These are phyloP conservation scores for Lachancea kluyveri DNA, from an alignment of 805 yeast genomes.

Conservation along the genomic window DNA sequence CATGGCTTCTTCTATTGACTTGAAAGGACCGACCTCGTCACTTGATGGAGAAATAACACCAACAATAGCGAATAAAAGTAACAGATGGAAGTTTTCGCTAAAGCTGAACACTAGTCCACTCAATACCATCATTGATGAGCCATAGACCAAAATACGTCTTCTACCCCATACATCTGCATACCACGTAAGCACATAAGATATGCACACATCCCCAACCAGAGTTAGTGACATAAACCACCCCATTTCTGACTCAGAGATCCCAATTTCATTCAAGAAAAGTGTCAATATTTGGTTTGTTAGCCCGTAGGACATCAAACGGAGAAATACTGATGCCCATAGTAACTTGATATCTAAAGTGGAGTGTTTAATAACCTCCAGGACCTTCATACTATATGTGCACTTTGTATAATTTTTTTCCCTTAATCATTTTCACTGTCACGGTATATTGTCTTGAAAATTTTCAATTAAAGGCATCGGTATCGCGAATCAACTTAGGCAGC, in stretches of 20 bases:
- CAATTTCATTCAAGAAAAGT: constrained; percentile 51
- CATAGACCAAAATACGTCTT: constrained; percentile 53
- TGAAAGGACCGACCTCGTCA: constrained; percentile 87
- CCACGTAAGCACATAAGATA: constrained; percentile 71
- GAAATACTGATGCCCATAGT: constrained; percentile 62
- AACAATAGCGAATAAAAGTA: constrained; percentile 64
- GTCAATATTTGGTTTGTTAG: constrained; percentile 74
- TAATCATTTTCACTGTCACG: not conserved
- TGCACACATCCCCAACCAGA: constrained; percentile 66
- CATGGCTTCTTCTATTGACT: constrained; percentile 77
- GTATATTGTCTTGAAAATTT: too few species aligned
- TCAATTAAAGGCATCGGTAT: too few species aligned
- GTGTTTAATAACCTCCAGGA: constrained; percentile 26
- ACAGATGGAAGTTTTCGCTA: constrained; percentile 44
- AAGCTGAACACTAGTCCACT: constrained; percentile 65
- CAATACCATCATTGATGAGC: constrained; percentile 59
- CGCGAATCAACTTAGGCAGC: too few species aligned
- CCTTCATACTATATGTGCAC: constrained; percentile 14
- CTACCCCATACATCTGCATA: constrained; percentile 69
- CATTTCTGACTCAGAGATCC: constrained; percentile 49
- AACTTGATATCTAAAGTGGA: constrained; percentile 50
- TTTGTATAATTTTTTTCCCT: not conserved
- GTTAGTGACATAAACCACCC: constrained; percentile 83
- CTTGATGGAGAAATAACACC: constrained; percentile 90
- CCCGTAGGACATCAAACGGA: constrained; percentile 71